Evolutionary conservation across 257 asterid genomes (phyloP).

Genomic region (Leonotis leonurus): DNA sequence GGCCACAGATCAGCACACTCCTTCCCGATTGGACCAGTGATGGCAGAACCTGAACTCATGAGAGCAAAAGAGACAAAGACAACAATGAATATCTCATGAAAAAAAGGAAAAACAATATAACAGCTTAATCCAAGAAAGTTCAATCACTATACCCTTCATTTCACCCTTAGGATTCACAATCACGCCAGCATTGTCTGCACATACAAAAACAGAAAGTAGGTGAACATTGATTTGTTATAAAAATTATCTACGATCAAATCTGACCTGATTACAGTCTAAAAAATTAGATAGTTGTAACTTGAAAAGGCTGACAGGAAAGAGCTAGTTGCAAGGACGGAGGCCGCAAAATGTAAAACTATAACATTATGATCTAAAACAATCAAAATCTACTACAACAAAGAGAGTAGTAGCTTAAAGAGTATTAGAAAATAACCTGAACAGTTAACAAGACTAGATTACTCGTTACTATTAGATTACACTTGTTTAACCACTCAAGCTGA

Average conservation of each 20-base stretch:
- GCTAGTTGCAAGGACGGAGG: too few species aligned
- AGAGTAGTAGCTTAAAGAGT: too few species aligned
- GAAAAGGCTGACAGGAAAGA: too few species aligned
- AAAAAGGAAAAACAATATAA: neutral
- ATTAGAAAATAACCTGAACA: too few species aligned
- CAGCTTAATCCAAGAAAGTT: neutral
- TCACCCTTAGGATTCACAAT: constrained; percentile 68
- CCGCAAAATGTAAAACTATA: too few species aligned
- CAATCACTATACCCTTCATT: constrained; percentile 41
- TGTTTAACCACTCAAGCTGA: too few species aligned
- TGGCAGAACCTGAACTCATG: constrained; percentile 41
- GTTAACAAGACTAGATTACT: too few species aligned
- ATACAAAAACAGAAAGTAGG: neutral
- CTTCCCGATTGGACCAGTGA: constrained; percentile 67
- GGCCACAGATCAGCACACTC: constrained; percentile 79
- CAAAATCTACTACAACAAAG: too few species aligned
- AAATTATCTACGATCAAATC: neutral
- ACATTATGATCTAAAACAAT: too few species aligned
- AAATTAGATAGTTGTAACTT: too few species aligned
- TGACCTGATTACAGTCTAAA: too few species aligned
- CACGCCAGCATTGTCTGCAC: constrained; percentile 63
- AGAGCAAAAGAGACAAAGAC: neutral
- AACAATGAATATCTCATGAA: neutral
- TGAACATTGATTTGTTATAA: neutral
- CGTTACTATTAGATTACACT: too few species aligned